A percentile compares a stretch with the other conserved stretches of the same genome.
phyloP scores from a whole-genome alignment of 371 early-diverging fungal species.

The Nosema bombycis region DNA sequence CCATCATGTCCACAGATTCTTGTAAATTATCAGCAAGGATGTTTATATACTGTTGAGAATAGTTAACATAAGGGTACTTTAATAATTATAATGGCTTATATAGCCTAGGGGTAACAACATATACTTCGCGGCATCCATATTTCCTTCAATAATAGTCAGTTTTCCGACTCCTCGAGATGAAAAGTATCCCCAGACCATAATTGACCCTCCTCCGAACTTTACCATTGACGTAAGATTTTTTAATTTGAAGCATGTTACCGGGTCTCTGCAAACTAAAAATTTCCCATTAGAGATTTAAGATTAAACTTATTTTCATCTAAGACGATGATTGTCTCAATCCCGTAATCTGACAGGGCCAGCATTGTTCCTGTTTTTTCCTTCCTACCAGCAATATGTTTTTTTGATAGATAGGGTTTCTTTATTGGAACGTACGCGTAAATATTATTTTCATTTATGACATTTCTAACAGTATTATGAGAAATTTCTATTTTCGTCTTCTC shows the following conservation, averaged over 20 bases:
- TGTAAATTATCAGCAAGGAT: background rate
- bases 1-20: background rate
- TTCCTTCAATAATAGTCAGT: background rate
- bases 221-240: background rate
- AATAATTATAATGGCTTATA: too few relatives aligned
- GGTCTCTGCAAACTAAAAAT: background rate
- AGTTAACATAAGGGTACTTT: too few relatives aligned
- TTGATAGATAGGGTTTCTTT: background rate
- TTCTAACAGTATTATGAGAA: background rate
- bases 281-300: background rate
- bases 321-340: background rate
- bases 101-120: too few relatives aligned
- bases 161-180: background rate
- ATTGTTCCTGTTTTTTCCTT: background rate
- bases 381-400: background rate
- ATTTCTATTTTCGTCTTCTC: background rate
- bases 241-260: background rate
- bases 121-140: background rate
- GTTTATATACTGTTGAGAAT: too few relatives aligned
- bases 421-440: background rate
- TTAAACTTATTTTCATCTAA: background rate
- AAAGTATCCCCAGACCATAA: background rate
- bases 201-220: background rate
- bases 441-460: background rate
- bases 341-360: background rate